Evolutionary conservation across 495 filamentous ascomycete genomes (phyloP).

Genomic region (Podospora australis): DNA sequence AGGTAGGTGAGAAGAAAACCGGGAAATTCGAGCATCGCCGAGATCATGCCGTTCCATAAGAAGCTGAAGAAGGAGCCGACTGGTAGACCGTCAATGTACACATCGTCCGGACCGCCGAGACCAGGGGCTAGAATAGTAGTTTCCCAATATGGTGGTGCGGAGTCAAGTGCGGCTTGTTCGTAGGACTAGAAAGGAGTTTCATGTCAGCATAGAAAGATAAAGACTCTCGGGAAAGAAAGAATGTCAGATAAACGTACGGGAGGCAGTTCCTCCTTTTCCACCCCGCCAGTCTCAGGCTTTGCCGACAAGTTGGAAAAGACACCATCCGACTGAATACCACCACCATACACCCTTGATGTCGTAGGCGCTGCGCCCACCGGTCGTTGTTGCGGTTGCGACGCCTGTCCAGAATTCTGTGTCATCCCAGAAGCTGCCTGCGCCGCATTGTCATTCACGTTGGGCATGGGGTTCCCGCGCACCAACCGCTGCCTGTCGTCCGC

Average conservation of each 20-base stretch:
- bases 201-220: neutral
- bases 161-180: constrained; percentile 96
- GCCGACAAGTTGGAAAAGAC: constrained; percentile 94
- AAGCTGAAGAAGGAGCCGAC: constrained; percentile 95
- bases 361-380: constrained; percentile 5
- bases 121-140: constrained; percentile 94
- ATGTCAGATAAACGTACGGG: constrained; percentile 57
- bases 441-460: constrained; percentile 17
- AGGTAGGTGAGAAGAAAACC: constrained; percentile 98
- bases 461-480: constrained; percentile 62
- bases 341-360: constrained; percentile 49
- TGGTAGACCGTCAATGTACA: constrained; percentile 92
- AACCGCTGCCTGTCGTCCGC: constrained; percentile 79
- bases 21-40: constrained; percentile 94
- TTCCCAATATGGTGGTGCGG: constrained; percentile 97
- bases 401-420: constrained; percentile 14
- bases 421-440: constrained; percentile 3
- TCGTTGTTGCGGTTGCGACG: constrained; percentile 13
- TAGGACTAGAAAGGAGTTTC: constrained; percentile 60
- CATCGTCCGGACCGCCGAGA: constrained; percentile 73
- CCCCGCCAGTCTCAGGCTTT: constrained; percentile 81
- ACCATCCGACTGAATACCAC: constrained; percentile 71
- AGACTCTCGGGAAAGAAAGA: neutral
- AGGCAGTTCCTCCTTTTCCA: constrained; percentile 77
- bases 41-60: constrained; percentile 98